Base-by-base conservation (phyloP, 768 basidiomycete species). In the Termitomyces eurrhizus region DNA sequence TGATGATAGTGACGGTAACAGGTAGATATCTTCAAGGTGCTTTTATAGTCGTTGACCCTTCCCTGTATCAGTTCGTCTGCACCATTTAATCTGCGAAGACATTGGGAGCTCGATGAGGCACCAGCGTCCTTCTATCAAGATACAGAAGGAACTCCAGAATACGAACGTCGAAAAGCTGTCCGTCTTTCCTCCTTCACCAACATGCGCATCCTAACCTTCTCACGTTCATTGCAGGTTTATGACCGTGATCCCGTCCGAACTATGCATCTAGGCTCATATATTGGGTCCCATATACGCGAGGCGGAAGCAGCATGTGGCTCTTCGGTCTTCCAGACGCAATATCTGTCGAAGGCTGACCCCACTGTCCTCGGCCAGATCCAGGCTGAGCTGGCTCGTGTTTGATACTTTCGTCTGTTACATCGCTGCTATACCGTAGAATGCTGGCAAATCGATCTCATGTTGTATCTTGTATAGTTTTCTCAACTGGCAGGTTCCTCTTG, bases 71-170 rank as follows among this genome's bases (percentile, higher is more conserved):
- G 66, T 59, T 66, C 64, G n/a, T 64, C 68, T 21, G 45, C 54
- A 48, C 66, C 72, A 48, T 79, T 76, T 37, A 78, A 74, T 46
- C 75, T 91, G 9, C 75, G 77, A 26, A 77, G 86, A 21, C 88
- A 81, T 66, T 93, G 92, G 93, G 90, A 92, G 64, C 70, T 84
- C 4, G 75, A 86, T 59, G 80, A 77, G 56, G 79, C 87, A 2
- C 86, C 88, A 13, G 66, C 71, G 8, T 76, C 80, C 2, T 88
- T 83, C 66, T 90, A 83, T 66, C 79, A 82, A 42, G 81, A 80
- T n/a, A 82, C 83, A 11, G 81, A 89, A 70, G 87, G 81, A 8
- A 92, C 90, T 1, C 77, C 84, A 7, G 93, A 95, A 70, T 88
- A 88, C 64, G 74, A 79, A n/a, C 88, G 93, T 36, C 84, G 92